Evolutionary conservation across 2,329 filamentous ascomycete species (phyloP), one percentile per base, ranked within the genome.

Genomic region (Diaporthe ilicicola): DNA sequence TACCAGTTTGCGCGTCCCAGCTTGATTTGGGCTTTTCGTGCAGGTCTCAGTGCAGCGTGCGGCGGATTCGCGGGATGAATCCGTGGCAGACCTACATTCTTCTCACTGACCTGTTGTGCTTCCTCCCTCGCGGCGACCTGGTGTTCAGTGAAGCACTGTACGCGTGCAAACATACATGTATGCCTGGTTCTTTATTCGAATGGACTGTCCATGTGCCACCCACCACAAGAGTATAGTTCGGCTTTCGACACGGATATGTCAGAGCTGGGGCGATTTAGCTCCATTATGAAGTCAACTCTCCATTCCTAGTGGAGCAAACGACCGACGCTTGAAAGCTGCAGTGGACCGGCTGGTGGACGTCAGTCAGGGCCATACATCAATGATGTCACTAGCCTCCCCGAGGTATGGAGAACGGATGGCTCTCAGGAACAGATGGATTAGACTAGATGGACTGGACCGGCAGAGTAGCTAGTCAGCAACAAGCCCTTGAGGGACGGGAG

Each of bases 201-300:
- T 39, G 3, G 5, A 3, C 13, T 12, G 5, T 6, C 13, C 29
- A 24, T 48, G 56, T 62, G 27, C 39, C 59, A 50, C 59, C 59
- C 59, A 50, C 42, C 59, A 50, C 13, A 12, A 19, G 44, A 50
- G 24, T 29, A 27, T 3, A 50, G 42, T 6, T 50, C 59, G 59
- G 59, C 22, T 27, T 42, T 37, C 13, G 42, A 22, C 59, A 27
- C 27, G 56, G 44, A 64, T 64, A 64, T 44, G 44, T 64, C 59
- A 64, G 42, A 34, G 24, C 59, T 64, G 59, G 59, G 44, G 42
- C 42, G 2, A 48, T 48, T 62, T 64, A 50, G 59, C 59, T 50
- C 51, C 51, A 46, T 67, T 48, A 67, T 67, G 65, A 56, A 67
- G 65, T 56, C 65, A 67, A 56, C 32, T 56, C 51, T 56, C 51